These are phyloP conservation scores for Plasmopara halstedii DNA, from an alignment of 352 stramenopile species.

Conservation along the genomic window DNA sequence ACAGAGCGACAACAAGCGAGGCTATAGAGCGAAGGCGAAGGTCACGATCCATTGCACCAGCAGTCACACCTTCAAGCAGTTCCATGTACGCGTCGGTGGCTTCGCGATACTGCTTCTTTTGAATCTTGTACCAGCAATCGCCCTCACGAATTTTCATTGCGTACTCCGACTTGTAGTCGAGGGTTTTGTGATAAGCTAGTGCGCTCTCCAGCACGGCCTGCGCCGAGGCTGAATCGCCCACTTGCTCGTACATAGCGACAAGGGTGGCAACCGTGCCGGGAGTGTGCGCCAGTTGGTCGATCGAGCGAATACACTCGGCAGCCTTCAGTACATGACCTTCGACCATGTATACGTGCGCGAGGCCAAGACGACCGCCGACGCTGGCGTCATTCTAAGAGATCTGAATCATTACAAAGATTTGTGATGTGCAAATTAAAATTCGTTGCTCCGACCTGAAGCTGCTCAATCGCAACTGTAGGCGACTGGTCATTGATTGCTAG, in stretches of 20 bases:
- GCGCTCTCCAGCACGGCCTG: slow-evolving; percentile 46
- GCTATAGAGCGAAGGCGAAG: slow-evolving; percentile 68
- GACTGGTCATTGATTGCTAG: slow-evolving; percentile 64
- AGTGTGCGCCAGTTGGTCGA: slow-evolving; percentile 51
- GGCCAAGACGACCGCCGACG: slow-evolving; percentile 50
- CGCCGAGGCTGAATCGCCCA: slow-evolving; percentile 38
- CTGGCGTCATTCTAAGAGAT: slow-evolving; percentile 32
- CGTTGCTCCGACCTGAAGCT: slow-evolving; percentile 25
- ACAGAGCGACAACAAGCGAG: slow-evolving; percentile 69
- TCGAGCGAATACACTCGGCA: slow-evolving; percentile 51
- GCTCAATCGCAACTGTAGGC: slow-evolving; percentile 37
- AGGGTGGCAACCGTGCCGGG: slow-evolving; percentile 76
- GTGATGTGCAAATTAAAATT: not conserved
- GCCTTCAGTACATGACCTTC: slow-evolving; percentile 43
- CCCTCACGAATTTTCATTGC: slow-evolving; percentile 73
- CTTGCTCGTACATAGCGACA: slow-evolving; percentile 63
- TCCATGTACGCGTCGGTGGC: slow-evolving; percentile 59
- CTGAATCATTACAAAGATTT: not conserved
- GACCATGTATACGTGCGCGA: slow-evolving; percentile 66
- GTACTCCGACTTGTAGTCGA: slow-evolving; percentile 44
- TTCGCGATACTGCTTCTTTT: slow-evolving; percentile 65
- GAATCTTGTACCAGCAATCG: slow-evolving; percentile 72
- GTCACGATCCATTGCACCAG: slow-evolving; percentile 50
- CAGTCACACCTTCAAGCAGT: slow-evolving; percentile 58
- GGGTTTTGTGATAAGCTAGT: slow-evolving; percentile 40